phyloP scores from a whole-genome alignment of 305 asterid species.

The Solanum hybrid region DNA sequence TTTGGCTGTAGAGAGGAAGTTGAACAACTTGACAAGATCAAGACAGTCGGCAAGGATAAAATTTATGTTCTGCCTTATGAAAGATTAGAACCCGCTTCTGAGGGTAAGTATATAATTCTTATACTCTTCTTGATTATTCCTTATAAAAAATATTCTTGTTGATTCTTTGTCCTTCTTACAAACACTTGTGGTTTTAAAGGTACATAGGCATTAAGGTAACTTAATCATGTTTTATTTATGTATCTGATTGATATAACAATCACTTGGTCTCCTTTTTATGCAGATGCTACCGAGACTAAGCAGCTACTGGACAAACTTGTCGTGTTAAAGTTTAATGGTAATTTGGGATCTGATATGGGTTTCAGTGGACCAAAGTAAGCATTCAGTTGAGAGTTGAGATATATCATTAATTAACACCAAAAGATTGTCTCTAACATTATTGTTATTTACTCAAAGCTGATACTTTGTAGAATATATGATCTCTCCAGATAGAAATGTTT shows the following conservation, averaged over 20 bases:
- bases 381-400: constrained; percentile 9
- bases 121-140: not conserved
- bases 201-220: not conserved
- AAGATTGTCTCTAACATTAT: not conserved
- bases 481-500: not conserved
- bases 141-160: not conserved
- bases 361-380: constrained; percentile 75
- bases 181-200: constrained; percentile 3
- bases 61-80: constrained; percentile 58
- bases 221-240: not conserved
- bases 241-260: not conserved
- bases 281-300: constrained; percentile 54
- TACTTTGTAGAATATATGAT: not conserved
- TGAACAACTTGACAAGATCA: constrained; percentile 25
- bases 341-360: constrained; percentile 55
- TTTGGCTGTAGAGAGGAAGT: constrained; percentile 47
- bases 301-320: constrained; percentile 78
- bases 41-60: constrained; percentile 25
- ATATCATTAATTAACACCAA: not conserved
- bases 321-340: constrained; percentile 59
- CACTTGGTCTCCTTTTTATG: constrained; percentile 13
- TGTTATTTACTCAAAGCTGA: not conserved
- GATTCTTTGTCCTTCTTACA: not conserved
- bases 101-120: constrained; percentile 37
- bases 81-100: constrained; percentile 47